Evolutionary conservation across 371 early-diverging fungal species (phyloP), one percentile per base, ranked within the genome.

Genomic region (Apophysomyces ossiformis): DNA sequence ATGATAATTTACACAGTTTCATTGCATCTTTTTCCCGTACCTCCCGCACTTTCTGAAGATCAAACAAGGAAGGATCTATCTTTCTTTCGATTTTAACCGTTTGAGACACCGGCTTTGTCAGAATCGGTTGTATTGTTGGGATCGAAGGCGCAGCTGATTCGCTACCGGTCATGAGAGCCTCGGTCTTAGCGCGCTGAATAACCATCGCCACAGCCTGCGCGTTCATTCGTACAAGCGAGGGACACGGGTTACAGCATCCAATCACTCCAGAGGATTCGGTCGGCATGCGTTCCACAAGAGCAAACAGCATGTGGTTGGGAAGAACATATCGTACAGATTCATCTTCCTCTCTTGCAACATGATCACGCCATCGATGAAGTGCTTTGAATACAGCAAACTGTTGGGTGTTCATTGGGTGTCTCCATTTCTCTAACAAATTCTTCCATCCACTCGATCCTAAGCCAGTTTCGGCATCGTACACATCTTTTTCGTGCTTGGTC

Each of bases 281-380:
- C 0, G 99, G 99, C 90, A 93, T 90, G 21, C 84, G 75, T 57
- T 88, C 86, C 1, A 95, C 89, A 1, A 97, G 57, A 0, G 83
- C 76, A 64, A 92, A 88, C 21, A 98, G 77, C 93, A 95, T 92
- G 68, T 94, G 93, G 70, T 91, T 92, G 11, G 99, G 98, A 21
- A 96, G 69, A 4, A 98, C 94, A 72, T 93, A 99, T n/a, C 91
- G 78, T 2, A 82, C 66, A 7, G 91, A 92, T 77, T 98, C 98
- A 77, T 98, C 98, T 68, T 96, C 95, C 7, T 92, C 89, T 59
- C 98, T 84, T 0, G 98, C 98, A 4, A 77, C 86, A 45, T 85
- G 85, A 76, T 98, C 98, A 39, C 99, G 85, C 99, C 98, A 97
- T 0, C 81, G 83, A 74, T 96, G 97, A 7, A 98, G 56, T 0